Conservation (phyloP, 768 basidiomycete species). For the Cyathus striatus region DNA sequence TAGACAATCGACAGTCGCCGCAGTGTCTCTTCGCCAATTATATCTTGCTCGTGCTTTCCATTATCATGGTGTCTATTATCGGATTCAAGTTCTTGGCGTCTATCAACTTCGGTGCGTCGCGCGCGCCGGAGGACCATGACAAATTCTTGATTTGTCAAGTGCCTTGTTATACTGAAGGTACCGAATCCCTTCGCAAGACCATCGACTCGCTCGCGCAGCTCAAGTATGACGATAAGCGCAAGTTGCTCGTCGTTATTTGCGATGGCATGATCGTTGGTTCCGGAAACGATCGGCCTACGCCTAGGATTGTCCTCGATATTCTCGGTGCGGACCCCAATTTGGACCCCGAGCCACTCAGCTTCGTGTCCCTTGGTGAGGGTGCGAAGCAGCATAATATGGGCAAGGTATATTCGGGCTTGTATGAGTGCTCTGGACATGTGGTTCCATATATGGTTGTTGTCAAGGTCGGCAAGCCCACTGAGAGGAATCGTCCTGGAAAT, state of each 20-base stretch:
- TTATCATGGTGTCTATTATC: slow-evolving; percentile 92
- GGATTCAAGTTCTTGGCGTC: slow-evolving; percentile 96
- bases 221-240: slow-evolving; percentile 98
- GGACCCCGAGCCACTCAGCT: slow-evolving; percentile 93
- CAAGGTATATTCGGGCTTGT: slow-evolving; percentile 94
- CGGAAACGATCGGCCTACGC: slow-evolving; percentile 94
- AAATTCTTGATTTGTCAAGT: slow-evolving; percentile 98
- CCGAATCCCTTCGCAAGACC: slow-evolving; percentile 75
- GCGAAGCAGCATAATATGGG: slow-evolving; percentile 97
- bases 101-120: slow-evolving; percentile 71
- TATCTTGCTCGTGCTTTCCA: slow-evolving; percentile 82
- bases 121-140: slow-evolving; percentile 92
- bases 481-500: slow-evolving; percentile 91
- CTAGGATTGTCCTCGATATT: slow-evolving; percentile 94
- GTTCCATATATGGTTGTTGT: slow-evolving; percentile 91
- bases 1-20: slow-evolving; percentile 87
- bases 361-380: slow-evolving; percentile 90
- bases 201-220: slow-evolving; percentile 93
- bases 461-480: slow-evolving; percentile 94
- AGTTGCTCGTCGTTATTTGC: slow-evolving; percentile 88
- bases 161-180: slow-evolving; percentile 97
- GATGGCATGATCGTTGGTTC: slow-evolving; percentile 98
- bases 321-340: slow-evolving; percentile 90
- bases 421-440: slow-evolving; percentile 91
- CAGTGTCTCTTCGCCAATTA: slow-evolving; percentile 91